These are phyloP conservation scores for Asterophora lycoperdoides DNA, from an alignment of 768 basidiomycete species.

Conservation along the genomic window DNA sequence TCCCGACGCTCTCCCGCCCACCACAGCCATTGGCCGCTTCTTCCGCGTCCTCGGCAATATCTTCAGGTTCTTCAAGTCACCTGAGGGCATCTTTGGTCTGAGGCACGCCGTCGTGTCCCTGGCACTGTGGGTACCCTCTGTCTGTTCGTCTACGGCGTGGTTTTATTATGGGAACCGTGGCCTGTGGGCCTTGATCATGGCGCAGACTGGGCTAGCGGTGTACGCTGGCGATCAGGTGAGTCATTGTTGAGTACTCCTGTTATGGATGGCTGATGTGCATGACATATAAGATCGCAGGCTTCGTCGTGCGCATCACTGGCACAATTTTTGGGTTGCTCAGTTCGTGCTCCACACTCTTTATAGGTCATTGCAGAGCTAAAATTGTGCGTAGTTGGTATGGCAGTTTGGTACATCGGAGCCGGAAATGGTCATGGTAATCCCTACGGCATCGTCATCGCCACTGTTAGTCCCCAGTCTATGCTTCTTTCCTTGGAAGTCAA, in stretches of 20 bases:
- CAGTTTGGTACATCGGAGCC: slow-evolving; percentile 41
- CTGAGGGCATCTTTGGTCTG: slow-evolving; percentile 39
- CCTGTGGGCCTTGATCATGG: slow-evolving; percentile 44
- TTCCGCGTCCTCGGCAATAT: slow-evolving; percentile 28
- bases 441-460: slow-evolving; percentile 39
- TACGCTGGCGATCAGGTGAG: slow-evolving; percentile 42
- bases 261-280: neutral
- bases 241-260: neutral
- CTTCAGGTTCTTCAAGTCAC: slow-evolving; percentile 36
- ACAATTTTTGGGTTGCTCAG: slow-evolving; percentile 33
- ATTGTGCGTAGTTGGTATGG: slow-evolving; percentile 30
- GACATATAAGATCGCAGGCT: slow-evolving; percentile 28
- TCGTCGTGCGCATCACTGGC: slow-evolving; percentile 30
- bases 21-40: slow-evolving; percentile 29
- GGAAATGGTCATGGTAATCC: slow-evolving; percentile 35
- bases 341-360: slow-evolving; percentile 12
- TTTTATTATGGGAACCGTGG: slow-evolving; percentile 42
- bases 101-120: slow-evolving; percentile 36
- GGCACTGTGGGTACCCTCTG: slow-evolving; percentile 40
- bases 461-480: slow-evolving; percentile 21
- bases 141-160: slow-evolving; percentile 33
- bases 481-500: neutral
- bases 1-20: slow-evolving; percentile 42
- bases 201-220: slow-evolving; percentile 36
- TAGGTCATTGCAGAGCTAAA: neutral